Evolutionary conservation across 176 grass and related monocot genomes (phyloP).

Genomic region (Bothriochloa decipiens): DNA sequence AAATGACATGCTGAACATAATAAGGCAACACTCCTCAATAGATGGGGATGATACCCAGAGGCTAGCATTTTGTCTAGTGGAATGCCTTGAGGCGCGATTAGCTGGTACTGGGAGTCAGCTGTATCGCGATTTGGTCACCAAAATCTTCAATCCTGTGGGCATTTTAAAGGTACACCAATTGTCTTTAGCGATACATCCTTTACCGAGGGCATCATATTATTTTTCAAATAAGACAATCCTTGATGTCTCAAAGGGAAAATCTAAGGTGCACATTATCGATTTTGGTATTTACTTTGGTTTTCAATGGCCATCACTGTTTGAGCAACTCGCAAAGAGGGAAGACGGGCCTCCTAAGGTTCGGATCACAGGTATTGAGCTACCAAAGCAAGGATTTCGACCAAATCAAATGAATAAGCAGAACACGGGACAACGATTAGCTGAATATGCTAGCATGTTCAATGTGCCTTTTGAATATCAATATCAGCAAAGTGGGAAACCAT

Average conservation of each 20-base stretch:
- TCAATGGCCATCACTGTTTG: conserved; percentile 74
- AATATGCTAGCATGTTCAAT: conserved; percentile 67
- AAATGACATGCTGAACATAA: conserved; percentile 46
- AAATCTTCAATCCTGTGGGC: neutral
- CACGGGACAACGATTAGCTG: conserved; percentile 44
- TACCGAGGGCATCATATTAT: conserved; percentile 37
- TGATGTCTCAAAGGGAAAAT: conserved; percentile 40
- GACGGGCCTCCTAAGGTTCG: conserved; percentile 50
- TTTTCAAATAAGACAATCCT: conserved; percentile 68
- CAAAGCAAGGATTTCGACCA: conserved; percentile 61
- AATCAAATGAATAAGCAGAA: conserved; percentile 32
- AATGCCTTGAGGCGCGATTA: conserved; percentile 62
- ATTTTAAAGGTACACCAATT: conserved; percentile 48
- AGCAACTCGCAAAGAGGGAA: conserved; percentile 50
- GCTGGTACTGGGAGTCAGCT: conserved; percentile 59
- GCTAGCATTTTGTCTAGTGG: conserved; percentile 56
- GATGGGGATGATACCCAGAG: conserved; percentile 62
- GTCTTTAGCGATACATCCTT: conserved; percentile 41
- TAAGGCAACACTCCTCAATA: conserved; percentile 52
- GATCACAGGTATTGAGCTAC: conserved; percentile 73
- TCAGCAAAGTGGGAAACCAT: conserved; percentile 65
- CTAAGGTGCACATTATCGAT: conserved; percentile 72
- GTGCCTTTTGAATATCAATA: conserved; percentile 70
- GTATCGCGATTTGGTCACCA: conserved; percentile 22
- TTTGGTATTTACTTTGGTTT: conserved; percentile 77